Conservation (phyloP, 495 filamentous ascomycete species). For the Achaetomiella virescens region DNA sequence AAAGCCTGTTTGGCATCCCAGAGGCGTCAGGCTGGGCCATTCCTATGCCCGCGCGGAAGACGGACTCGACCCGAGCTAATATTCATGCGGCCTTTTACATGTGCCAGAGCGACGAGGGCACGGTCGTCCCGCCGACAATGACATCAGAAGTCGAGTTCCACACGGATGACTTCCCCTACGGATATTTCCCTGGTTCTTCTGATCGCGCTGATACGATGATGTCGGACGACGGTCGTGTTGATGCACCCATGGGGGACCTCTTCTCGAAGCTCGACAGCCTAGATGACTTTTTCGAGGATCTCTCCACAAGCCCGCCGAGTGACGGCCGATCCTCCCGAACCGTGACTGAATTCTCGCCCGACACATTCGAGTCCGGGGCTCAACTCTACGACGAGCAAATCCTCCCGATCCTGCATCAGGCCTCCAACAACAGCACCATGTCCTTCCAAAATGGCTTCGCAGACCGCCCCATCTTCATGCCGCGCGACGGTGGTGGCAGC, state of each 20-base stretch:
- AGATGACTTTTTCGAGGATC: slow-evolving; percentile 87
- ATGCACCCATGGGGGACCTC: slow-evolving; percentile 70
- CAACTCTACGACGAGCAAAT: slow-evolving; percentile 93
- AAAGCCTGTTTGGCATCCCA: slow-evolving; percentile 93
- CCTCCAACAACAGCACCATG: slow-evolving; percentile 40
- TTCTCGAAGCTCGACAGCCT: slow-evolving; percentile 86
- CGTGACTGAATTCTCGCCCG: slow-evolving; percentile 55
- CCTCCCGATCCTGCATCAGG: slow-evolving; percentile 78
- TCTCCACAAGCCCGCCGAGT: slow-evolving; percentile 46
- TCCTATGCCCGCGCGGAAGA: slow-evolving; percentile 84
- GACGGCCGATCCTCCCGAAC: slow-evolving; percentile 55
- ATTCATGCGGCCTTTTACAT: slow-evolving; percentile 97
- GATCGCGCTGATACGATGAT: slow-evolving; percentile 81
- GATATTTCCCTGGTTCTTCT: slow-evolving; percentile 60
- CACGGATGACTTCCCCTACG: slow-evolving; percentile 75
- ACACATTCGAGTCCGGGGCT: slow-evolving; percentile 65
- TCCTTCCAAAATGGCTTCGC: slow-evolving; percentile 88
- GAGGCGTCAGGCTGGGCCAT: slow-evolving; percentile 96
- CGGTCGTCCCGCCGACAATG: slow-evolving; percentile 58
- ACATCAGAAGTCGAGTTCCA: slow-evolving; percentile 90
- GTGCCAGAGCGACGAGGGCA: slow-evolving; percentile 51
- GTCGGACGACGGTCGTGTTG: slow-evolving; percentile 72
- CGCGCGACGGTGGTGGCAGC: slow-evolving; percentile 33
- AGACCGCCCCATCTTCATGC: slow-evolving; percentile 53
- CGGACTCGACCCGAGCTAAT: slow-evolving; percentile 74